Evolutionary conservation across 1,284 basidiomycete genomes (phyloP).

Genomic region (Austroboletus niveus): DNA sequence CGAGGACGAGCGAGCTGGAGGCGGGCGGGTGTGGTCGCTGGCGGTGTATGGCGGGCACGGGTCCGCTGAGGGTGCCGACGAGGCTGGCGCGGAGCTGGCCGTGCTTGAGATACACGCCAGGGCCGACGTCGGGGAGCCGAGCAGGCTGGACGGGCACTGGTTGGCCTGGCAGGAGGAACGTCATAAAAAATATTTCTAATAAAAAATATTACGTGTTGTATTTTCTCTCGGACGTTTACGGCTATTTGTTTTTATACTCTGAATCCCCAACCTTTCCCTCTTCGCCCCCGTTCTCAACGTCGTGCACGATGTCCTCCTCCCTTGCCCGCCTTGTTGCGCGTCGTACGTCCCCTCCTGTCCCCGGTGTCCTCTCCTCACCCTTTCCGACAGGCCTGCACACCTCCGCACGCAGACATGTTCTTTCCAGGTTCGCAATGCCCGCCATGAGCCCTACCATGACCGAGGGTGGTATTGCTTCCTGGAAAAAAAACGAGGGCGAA

Average conservation of each 20-base stretch:
- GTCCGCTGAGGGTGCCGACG: constrained; percentile 53
- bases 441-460: constrained; percentile 99
- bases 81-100: constrained; percentile 71
- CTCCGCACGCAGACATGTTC: constrained; percentile 74
- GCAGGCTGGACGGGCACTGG: constrained; percentile 62
- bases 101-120: constrained; percentile 69
- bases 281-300: constrained; percentile 15
- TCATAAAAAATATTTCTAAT: constrained; percentile 15
- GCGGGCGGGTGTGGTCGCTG: constrained; percentile 67
- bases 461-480: constrained; percentile 95
- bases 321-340: constrained; percentile 68
- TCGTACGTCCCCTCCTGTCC: constrained; percentile 42
- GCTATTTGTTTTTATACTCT: constrained; percentile 15
- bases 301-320: constrained; percentile 51
- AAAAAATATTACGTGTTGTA: too few species aligned
- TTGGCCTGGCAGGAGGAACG: constrained; percentile 77
- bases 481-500: constrained; percentile 98
- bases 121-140: constrained; percentile 59
- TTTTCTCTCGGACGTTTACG: too few species aligned
- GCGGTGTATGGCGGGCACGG: constrained; percentile 54
- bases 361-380: neutral
- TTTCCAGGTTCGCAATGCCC: constrained; percentile 94
- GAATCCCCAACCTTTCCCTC: constrained; percentile 10
- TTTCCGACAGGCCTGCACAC: constrained; percentile 69
- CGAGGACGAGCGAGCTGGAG: constrained; percentile 73